phyloP scores from a whole-genome alignment of 306 rosid genomes.

The Fragaria vesca region DNA sequence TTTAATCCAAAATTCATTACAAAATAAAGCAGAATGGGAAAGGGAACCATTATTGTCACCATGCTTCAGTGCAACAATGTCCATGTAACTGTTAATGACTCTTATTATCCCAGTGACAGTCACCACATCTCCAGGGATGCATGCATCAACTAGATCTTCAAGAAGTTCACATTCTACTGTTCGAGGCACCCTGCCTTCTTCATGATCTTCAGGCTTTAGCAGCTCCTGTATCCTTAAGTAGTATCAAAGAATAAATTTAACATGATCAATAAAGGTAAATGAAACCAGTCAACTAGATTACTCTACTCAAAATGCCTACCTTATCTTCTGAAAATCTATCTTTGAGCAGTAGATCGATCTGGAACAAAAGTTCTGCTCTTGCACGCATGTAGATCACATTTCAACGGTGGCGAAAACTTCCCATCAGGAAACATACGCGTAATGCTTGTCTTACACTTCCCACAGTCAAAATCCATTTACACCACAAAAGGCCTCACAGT shows the following conservation, averaged over 20 bases:
- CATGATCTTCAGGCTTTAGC: constrained; percentile 80
- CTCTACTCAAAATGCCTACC: constrained; percentile 39
- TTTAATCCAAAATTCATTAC: no score
- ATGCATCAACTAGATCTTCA: constrained; percentile 83
- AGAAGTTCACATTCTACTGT: constrained; percentile 17
- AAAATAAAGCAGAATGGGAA: no score
- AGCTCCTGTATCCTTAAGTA: constrained; percentile 72
- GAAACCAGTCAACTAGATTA: background rate
- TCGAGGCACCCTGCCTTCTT: constrained; percentile 85
- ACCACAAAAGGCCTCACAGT: constrained; percentile 71
- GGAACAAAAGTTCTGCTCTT: constrained; percentile 80
- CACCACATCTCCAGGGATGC: constrained; percentile 19
- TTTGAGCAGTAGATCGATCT: constrained; percentile 65
- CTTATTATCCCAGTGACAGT: no score
- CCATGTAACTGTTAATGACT: no score
- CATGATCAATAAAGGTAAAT: background rate
- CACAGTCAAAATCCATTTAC: constrained; percentile 76
- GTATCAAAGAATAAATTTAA: background rate
- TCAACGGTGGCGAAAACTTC: constrained; percentile 75
- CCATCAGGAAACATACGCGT: constrained; percentile 76
- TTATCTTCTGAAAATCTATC: constrained; percentile 89
- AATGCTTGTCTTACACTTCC: constrained; percentile 68
- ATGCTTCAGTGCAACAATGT: no score
- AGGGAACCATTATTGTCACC: no score
- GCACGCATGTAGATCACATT: constrained; percentile 77